Evolutionary conservation across 2,329 filamentous ascomycete genomes (phyloP).

Genomic region (Fusarium fujikuroi): DNA sequence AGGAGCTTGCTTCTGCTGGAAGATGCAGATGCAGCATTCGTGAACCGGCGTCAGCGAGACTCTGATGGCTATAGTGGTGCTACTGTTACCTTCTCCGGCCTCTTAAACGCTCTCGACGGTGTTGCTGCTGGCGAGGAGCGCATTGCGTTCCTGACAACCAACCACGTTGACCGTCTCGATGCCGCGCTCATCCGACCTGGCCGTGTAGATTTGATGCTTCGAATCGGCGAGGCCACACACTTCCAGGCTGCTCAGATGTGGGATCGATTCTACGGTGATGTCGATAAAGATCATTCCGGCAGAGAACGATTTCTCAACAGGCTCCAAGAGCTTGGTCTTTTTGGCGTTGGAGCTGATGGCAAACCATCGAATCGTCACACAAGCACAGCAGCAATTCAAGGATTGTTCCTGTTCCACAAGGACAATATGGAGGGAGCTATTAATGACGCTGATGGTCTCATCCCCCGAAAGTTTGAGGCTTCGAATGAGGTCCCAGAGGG

Average conservation of each 20-base stretch:
- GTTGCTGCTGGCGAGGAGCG: constrained; percentile 95
- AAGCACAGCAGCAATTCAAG: constrained; percentile 92
- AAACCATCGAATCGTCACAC: constrained; percentile 64
- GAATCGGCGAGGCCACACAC: constrained; percentile 86
- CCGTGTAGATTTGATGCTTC: constrained; percentile 90
- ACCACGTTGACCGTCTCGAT: constrained; percentile 90
- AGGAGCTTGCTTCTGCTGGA: constrained; percentile 86
- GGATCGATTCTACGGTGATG: constrained; percentile 92
- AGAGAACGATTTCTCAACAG: constrained; percentile 76
- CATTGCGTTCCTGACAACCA: constrained; percentile 93
- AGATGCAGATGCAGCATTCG: constrained; percentile 91
- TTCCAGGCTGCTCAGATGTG: constrained; percentile 90
- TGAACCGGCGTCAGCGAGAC: constrained; percentile 80
- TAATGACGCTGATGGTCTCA: constrained; percentile 75
- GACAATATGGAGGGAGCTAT: constrained; percentile 89
- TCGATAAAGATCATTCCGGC: constrained; percentile 72
- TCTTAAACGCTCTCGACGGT: constrained; percentile 87
- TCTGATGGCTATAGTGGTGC: constrained; percentile 86
- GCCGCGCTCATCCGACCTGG: constrained; percentile 91
- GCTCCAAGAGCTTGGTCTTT: constrained; percentile 75
- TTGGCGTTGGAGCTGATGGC: constrained; percentile 65
- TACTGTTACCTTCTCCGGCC: constrained; percentile 92
- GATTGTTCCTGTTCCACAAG: constrained; percentile 95
- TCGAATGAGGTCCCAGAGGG: constrained; percentile 53
- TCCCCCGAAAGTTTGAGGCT: constrained; percentile 66